Base-by-base conservation (phyloP, 352 stramenopile genomes). In the Pythium brassicae region DNA sequence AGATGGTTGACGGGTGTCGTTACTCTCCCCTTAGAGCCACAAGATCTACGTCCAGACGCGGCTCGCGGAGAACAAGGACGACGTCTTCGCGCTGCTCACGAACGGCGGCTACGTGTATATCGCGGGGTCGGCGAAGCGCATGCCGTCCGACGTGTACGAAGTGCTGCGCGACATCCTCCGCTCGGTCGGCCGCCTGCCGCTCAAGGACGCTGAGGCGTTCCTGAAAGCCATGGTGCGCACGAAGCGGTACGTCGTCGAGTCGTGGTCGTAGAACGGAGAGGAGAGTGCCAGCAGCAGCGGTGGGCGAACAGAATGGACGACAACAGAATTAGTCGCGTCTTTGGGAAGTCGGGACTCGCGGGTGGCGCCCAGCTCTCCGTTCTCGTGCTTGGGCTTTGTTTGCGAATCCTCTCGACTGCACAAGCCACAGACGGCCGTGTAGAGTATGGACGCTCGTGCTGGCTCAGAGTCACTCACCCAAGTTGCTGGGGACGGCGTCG, bases 41-140 rank as follows among this genome's bases (percentile, higher is more conserved):
- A 97, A 97, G 66, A 78, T 97, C 8, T 98, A 98, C 66, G 92
- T 98, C 25, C 88, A 96, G 71, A 91, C 83, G 17, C 76, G 76
- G 12, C 74, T 98, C 20, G 75, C 69, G 9, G 87, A 97, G 61
- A 71, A 91, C 55, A 92, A 92, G 59, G 66, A 87, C 23, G 48
- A 63, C 8, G 71, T 95, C 0, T 94, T 79, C 46, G 60, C 86
- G 35, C 72, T 90, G 44, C 73, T 93, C 20, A 72, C 89, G 48
- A 74, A 73, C 27, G 74, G 75, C 8, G 79, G 82, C 3, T 86
- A 83, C 50, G 73, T 94, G 37, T 96, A 87, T 59, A 85, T 98
- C 22, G 86, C 86, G 1, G 92, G 92, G 9, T 95, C 84, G 1
- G 89, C 92, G 7, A 97, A 97, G 63, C 83, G 81, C 39, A 98